A percentile compares a stretch with the other conserved stretches of the same genome.
Evolutionary conservation across 2,329 filamentous ascomycete species (phyloP).

Genomic region (Rachicladosporium sp.): DNA sequence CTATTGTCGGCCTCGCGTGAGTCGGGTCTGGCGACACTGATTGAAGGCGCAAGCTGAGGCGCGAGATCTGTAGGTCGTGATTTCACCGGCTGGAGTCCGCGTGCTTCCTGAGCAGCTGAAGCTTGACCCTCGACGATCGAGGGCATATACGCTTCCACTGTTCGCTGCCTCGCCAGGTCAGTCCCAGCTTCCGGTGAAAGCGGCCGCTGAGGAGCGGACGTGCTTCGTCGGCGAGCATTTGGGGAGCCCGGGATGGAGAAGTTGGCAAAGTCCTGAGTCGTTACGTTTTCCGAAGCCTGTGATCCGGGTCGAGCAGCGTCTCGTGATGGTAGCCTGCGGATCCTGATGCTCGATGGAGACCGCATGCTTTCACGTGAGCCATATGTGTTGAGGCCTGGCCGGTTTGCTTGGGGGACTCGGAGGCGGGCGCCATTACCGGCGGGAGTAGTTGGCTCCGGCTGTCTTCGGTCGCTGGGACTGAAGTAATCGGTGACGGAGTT

Average conservation of each 20-base stretch:
- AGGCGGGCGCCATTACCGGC: no score
- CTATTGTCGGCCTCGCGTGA: no score
- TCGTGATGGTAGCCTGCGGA: slow-evolving; percentile 17
- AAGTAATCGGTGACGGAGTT: no score
- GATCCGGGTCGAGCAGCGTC: slow-evolving; percentile 5
- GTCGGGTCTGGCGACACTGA: no score
- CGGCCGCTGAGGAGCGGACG: slow-evolving; percentile 20
- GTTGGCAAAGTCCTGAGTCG: slow-evolving; percentile 2
- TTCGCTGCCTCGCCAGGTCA: slow-evolving; percentile 15
- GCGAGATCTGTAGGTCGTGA: neutral
- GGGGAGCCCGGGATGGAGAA: no score
- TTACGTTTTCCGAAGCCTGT: slow-evolving; percentile 1
- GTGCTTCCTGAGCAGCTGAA: slow-evolving; percentile 5
- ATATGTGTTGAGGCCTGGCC: no score
- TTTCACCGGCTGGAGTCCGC: slow-evolving; percentile 4
- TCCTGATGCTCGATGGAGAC: slow-evolving; percentile 20
- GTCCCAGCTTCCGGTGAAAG: slow-evolving; percentile 7
- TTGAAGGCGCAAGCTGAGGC: neutral
- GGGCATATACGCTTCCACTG: slow-evolving; percentile 16
- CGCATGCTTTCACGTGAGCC: slow-evolving; percentile 19
- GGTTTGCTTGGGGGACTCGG: no score
- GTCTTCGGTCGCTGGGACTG: no score
- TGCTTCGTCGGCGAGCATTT: slow-evolving; percentile 17
- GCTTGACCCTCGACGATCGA: slow-evolving; percentile 17
- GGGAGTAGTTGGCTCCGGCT: no score